phyloP scores from a whole-genome alignment of 345 rosid species.

The Rhodomyrtus tomentosa region DNA sequence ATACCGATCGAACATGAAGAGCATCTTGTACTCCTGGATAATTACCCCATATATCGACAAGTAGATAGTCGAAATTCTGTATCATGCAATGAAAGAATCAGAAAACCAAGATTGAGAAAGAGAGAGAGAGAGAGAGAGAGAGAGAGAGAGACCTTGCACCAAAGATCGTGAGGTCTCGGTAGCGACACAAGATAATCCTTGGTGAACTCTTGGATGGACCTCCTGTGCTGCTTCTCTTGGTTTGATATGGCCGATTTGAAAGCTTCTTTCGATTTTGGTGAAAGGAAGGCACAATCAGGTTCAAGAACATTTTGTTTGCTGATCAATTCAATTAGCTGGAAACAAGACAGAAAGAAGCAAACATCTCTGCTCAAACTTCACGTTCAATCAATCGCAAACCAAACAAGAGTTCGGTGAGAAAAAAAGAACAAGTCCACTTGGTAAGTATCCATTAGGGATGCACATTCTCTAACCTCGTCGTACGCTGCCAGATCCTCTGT shows the following conservation, averaged over 20 bases:
- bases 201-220: background rate
- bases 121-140: background rate
- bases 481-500: background rate
- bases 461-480: background rate
- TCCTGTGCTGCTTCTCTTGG: background rate
- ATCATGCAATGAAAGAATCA: background rate
- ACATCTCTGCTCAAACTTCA: background rate
- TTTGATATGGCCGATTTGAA: background rate
- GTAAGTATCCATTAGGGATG: background rate
- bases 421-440: background rate
- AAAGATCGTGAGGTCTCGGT: background rate
- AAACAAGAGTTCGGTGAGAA: background rate
- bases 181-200: background rate
- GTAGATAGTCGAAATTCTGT: constrained; percentile 7
- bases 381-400: background rate
- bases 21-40: constrained; percentile 16
- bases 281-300: background rate
- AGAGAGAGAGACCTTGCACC: background rate
- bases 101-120: background rate
- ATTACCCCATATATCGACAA: constrained; percentile 9
- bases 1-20: constrained; percentile 16
- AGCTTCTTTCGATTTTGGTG: background rate
- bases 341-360: background rate
- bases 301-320: background rate
- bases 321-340: background rate